Percentiles rank a stretch among this genome's conserved stretches.
phyloP scores from a whole-genome alignment of 2,329 filamentous ascomycete species.

The Penicillium sp. region DNA sequence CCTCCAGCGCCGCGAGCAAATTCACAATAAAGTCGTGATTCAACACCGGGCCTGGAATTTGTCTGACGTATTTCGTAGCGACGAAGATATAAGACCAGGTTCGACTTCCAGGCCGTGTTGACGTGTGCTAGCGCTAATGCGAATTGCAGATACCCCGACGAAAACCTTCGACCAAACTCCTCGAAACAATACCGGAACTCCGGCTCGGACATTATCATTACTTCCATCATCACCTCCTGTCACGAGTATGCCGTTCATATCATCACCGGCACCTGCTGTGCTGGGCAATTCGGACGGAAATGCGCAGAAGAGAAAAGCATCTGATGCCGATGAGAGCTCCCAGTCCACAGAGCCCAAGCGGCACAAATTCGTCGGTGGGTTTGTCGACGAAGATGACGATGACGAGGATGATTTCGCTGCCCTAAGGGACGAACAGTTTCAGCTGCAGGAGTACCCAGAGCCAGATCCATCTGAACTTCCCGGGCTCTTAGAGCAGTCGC shows the following conservation, averaged over 20 bases:
- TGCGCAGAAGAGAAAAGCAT: constrained; percentile 40
- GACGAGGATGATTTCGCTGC: constrained; percentile 29
- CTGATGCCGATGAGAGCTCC: constrained; percentile 22
- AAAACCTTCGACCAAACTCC: constrained; percentile 19
- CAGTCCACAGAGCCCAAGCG: constrained; percentile 36
- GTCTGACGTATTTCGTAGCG: constrained; percentile 41
- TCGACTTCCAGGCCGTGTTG: constrained; percentile 1
- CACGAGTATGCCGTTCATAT: constrained; percentile 40
- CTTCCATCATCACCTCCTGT: constrained; percentile 34
- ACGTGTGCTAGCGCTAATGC: not conserved
- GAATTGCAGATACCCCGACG: constrained; percentile 36
- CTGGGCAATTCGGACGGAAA: constrained; percentile 33
- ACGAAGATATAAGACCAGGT: constrained; percentile 39
- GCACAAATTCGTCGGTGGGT: constrained; percentile 39
- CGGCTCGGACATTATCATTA: constrained; percentile 12
- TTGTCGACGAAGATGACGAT: constrained; percentile 41
- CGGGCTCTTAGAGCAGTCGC: constrained; percentile 7
- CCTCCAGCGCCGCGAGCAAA: constrained; percentile 30
- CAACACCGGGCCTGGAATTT: constrained; percentile 42
- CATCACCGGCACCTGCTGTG: constrained; percentile 37
- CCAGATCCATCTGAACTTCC: constrained; percentile 17
- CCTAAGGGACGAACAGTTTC: constrained; percentile 28
- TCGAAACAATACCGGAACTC: constrained; percentile 10
- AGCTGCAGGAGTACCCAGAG: constrained; percentile 24
- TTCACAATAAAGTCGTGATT: constrained; percentile 38